Percentiles rank a stretch among this genome's conserved stretches.
Evolutionary conservation across 2,329 filamentous ascomycete species (phyloP).

Genomic region (Aspergillus oerlinghausenensis): DNA sequence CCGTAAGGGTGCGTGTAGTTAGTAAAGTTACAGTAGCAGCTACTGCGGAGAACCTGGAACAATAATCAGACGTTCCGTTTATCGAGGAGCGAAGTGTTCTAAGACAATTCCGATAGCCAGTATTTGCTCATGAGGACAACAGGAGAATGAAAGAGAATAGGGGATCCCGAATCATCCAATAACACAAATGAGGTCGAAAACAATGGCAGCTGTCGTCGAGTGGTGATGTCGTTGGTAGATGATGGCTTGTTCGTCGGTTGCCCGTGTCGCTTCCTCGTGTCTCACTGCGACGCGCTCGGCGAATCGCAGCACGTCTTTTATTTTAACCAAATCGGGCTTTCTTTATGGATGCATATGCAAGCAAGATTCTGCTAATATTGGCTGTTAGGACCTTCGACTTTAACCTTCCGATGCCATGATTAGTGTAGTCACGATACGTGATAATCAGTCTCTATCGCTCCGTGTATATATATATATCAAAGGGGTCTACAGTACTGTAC

Average conservation of each 20-base stretch:
- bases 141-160: neutral
- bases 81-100: neutral
- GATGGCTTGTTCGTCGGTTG: constrained; percentile 1
- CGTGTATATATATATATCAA: no score
- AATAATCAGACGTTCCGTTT: neutral
- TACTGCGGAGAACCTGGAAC: neutral
- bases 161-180: neutral
- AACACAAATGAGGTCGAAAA: neutral
- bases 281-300: constrained; percentile 9
- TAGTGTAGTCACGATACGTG: neutral
- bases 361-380: neutral
- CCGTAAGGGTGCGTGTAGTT: neutral
- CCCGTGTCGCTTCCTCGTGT: constrained; percentile 5
- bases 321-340: neutral
- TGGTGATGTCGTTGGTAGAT: constrained; percentile 8
- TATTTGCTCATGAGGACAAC: neutral
- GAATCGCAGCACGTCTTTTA: neutral
- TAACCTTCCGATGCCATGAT: neutral
- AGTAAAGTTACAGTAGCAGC: neutral
- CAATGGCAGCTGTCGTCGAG: neutral
- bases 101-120: neutral
- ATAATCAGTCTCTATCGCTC: neutral
- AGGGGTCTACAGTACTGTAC: neutral
- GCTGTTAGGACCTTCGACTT: neutral
- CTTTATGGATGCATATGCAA: neutral